Percentiles rank a stretch among this genome's conserved stretches.
Evolutionary conservation across 2,329 filamentous ascomycete species (phyloP).

Genomic region (Dryadomyces quercus-mongolicae): DNA sequence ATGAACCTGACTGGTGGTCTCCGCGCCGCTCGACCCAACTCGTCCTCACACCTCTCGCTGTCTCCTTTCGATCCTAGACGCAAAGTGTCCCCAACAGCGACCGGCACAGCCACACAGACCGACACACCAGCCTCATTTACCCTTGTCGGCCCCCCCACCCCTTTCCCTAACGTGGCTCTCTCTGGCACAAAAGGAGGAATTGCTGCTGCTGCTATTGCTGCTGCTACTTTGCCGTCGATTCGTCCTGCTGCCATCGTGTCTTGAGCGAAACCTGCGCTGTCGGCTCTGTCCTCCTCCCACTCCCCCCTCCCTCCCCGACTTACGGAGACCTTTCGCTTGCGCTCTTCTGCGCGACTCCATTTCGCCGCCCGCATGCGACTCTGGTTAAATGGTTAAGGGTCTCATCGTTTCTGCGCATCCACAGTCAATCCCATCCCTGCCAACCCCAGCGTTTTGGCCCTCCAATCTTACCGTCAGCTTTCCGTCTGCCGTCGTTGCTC

Average conservation of each 20-base stretch:
- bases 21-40: background rate
- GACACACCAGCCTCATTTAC: background rate
- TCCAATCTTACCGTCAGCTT: background rate
- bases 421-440: background rate
- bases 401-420: background rate
- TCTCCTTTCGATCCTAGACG: background rate
- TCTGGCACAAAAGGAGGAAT: no score
- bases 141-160: no score
- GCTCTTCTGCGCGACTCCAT: background rate
- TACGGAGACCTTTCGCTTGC: background rate
- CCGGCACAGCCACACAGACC: background rate
- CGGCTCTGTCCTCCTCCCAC: background rate
- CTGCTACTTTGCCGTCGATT: no score
- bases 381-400: background rate
- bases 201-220: no score
- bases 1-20: background rate
- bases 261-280: background rate
- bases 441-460: background rate
- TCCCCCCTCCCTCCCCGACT: background rate
- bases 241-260: background rate
- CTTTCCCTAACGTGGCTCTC: no score
- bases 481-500: background rate
- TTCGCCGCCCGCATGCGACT: background rate
- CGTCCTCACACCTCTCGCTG: background rate
- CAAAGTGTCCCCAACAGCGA: background rate